Evolutionary conservation across 129 eudicot species (phyloP), one percentile per base, ranked within the genome.

Genomic region (Ambrosia artemisiifolia): DNA sequence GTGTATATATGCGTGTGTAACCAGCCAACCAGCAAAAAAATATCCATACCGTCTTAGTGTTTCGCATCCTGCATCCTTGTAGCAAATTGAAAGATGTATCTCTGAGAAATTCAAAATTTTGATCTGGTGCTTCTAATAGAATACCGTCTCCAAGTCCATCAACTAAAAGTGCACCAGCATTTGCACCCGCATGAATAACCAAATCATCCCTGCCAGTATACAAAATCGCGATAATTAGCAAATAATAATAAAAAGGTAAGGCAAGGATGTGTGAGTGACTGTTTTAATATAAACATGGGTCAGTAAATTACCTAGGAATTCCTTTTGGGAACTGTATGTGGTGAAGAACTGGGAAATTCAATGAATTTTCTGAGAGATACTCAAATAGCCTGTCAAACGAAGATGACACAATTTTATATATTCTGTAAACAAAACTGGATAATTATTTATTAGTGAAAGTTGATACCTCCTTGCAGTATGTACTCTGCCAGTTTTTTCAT

Each of bases 61-160:
- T 91, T 13, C 97, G 70, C 97, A 91, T 91, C 78, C 97, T 91
- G 83, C 97, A 94, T 69, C 98, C 98, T 73, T 94, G 98, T 20
- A 94, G 85, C 91, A 94, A 82, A 85, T 94, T 94, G 79, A 94
- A 94, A 17, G 98, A 94, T 53, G 98, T 94, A 74, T 94, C 76
- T 79, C 98, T 87, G 19, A 94, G 80, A 75, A 94, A 90, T 14
- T 94, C 97, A 32, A 94, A 84, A 79, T 94, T 97, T 77, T 94
- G 96, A 62, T 87, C 93, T 3, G 85, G 81, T 57, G 97, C 92
- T 79, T 94, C 98, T 80, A 94, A 70, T 51, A 94, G 68, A 43
- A 94, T 59, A 67, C 98, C 98, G 77, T 94, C 98, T 54, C 98
- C 98, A 17, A 94, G 92, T 63, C 99, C 99, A 75, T 94, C 97